Percentiles rank a stretch among this genome's conserved stretches.
These are phyloP conservation scores for Torulaspora microellipsoides DNA, from an alignment of 805 yeast genomes.

Conservation along the genomic window DNA sequence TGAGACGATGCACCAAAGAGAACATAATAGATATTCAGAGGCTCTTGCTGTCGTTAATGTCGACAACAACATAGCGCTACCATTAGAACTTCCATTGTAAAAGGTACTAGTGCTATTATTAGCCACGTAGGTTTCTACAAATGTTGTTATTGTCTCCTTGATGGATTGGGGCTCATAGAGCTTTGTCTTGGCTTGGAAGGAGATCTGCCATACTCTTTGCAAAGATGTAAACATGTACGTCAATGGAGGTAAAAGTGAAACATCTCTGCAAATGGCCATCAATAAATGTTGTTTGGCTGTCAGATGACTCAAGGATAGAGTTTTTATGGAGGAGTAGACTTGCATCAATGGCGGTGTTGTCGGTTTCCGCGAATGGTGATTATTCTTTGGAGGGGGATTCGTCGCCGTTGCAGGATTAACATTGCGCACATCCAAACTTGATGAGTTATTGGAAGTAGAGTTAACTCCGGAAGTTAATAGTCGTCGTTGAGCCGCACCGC, in stretches of 20 bases:
- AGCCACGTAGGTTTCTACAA: conserved; percentile 19
- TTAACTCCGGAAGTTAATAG: conserved; percentile 2
- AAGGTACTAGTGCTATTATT: conserved; percentile 1
- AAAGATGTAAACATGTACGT: conserved; percentile 48
- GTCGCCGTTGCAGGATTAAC: not conserved
- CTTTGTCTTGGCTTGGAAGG: conserved; percentile 18
- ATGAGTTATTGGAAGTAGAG: not conserved
- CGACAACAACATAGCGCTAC: conserved; percentile 19
- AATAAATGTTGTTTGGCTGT: conserved; percentile 73
- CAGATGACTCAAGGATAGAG: conserved; percentile 63
- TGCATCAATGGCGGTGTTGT: conserved; percentile 10
- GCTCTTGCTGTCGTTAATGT: conserved; percentile 56
- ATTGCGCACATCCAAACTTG: conserved; percentile 1
- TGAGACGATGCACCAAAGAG: conserved; percentile 90
- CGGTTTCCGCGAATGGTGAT: conserved; percentile 1
- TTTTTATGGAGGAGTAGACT: conserved; percentile 41
- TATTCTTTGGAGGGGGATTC: not conserved
- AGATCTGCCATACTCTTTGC: conserved; percentile 25
- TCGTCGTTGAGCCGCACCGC: conserved; percentile 8
- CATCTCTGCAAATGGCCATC: conserved; percentile 72
- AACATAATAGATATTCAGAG: conserved; percentile 75
- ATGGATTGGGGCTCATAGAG: conserved; percentile 26
- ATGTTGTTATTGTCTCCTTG: conserved; percentile 18
- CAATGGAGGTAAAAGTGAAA: conserved; percentile 66
- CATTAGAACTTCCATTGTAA: conserved; percentile 1